Base-by-base conservation (phyloP, 345 rosid species). In the Corchorus capsularis region DNA sequence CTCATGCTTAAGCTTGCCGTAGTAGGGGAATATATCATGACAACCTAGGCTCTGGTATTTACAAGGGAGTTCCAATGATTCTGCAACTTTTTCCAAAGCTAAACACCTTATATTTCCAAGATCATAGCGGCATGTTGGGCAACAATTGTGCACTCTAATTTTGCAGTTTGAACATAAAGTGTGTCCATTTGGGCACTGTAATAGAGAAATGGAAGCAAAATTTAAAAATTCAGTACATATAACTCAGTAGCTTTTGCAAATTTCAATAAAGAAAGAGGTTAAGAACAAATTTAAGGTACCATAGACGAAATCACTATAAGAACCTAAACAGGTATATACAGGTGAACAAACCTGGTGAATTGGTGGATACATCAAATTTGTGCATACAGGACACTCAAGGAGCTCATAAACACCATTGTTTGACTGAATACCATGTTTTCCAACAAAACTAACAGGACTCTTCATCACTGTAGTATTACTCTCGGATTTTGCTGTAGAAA, bases 41-140 rank as follows among this genome's bases (percentile, higher is more conserved):
- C 92, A 90, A 45, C 94, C 92, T 65, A 85, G 80, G 41, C 69
- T 77, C 81, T 85, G 86, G 83, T 83, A 88, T 71, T 78, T 87
- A 83, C 94, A 90, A 46, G 90, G 90, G 37, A 89, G 82, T 70
- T 89, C 92, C 63, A 88, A 78, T 22, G 91, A 87, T 78, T 87
- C 91, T 13, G 88, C 88, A 70, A 88, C 84, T 83, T 87, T 88
- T 88, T 90, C 92, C 84, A 90, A 69, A 16, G 94, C 91, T 63
- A 88, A 80, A 64, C 91, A 90, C 69, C 92, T 82, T 64, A 90
- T 90, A 72, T 88, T 85, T 75, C 92, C 94, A 62, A 90, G 92
- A 64, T 89, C 91, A 66, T 82, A 80, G 52, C 79, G 81, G 76
- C 94, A 90, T 14, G 90, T 85, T 12, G 85, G 88, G 75, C 93